Conservation (phyloP, 176 grass and related monocot species). For the Sorghum bicolor region DNA sequence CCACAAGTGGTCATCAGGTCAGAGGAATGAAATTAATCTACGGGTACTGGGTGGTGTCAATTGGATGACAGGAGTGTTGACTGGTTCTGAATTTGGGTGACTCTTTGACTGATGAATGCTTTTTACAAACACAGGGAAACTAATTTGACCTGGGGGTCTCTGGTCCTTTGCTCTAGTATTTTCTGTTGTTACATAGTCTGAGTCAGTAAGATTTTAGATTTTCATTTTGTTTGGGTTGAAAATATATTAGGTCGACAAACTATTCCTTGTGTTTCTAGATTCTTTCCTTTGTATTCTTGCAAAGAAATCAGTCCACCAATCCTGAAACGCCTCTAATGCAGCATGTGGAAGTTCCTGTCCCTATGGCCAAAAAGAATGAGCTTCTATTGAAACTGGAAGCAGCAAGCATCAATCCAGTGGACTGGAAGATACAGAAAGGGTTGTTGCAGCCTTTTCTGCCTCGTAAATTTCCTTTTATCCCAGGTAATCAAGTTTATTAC, state of each 20-base stretch:
- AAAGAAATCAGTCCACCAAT: not conserved
- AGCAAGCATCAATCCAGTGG: slow-evolving; percentile 59
- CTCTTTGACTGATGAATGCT: not conserved
- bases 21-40: not conserved
- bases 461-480: slow-evolving; percentile 56
- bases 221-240: not conserved
- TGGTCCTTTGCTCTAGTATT: not conserved
- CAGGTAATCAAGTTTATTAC: slow-evolving; percentile 34
- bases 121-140: not conserved
- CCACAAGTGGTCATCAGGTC: not conserved
- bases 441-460: slow-evolving; percentile 45
- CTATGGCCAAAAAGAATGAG: slow-evolving; percentile 52
- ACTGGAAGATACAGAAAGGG: slow-evolving; percentile 83
- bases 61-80: not conserved
- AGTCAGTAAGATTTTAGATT: not conserved
- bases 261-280: not conserved
- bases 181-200: not conserved
- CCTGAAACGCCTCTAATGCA: not conserved
- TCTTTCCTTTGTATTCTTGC: not conserved
- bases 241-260: not conserved
- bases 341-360: slow-evolving; percentile 60
- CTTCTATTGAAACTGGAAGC: slow-evolving; percentile 66
- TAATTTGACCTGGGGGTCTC: not conserved
- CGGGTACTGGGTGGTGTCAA: not conserved
- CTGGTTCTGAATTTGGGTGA: not conserved